Conservation (phyloP, 1,284 basidiomycete species). For the Jaminaea rosea region DNA sequence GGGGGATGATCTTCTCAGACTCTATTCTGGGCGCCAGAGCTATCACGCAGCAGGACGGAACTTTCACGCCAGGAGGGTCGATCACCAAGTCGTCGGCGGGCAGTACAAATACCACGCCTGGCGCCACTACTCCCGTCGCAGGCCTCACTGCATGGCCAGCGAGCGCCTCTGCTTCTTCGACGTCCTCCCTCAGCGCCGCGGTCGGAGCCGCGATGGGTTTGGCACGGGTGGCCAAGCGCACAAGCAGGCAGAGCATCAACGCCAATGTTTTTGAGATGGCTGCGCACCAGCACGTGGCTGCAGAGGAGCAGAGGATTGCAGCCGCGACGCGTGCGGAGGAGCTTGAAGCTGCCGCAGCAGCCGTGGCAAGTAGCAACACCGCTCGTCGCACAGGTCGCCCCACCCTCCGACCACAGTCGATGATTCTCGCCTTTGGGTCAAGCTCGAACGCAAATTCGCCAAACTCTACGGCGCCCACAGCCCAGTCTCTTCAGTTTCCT, state of each 20-base stretch:
- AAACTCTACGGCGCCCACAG: too few relatives aligned
- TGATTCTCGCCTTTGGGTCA: too few relatives aligned
- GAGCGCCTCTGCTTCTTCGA: conserved; percentile 17
- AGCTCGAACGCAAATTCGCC: too few relatives aligned
- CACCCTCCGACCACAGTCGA: too few relatives aligned
- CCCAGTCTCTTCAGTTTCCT: too few relatives aligned
- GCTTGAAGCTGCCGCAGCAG: not conserved
- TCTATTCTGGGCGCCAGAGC: conserved; percentile 2
- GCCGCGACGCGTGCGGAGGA: conserved; percentile 8
- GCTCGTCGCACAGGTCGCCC: not conserved
- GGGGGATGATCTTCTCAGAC: conserved; percentile 42
- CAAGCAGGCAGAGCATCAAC: conserved; percentile 9
- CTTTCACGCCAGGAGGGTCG: conserved; percentile 1
- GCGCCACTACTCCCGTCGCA: not conserved
- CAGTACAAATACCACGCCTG: conserved; percentile 3
- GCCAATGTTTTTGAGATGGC: conserved; percentile 19
- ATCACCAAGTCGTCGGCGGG: not conserved
- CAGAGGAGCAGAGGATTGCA: conserved; percentile 4
- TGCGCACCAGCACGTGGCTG: conserved; percentile 14
- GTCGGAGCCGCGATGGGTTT: conserved; percentile 33
- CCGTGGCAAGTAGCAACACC: not conserved
- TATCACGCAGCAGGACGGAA: not conserved
- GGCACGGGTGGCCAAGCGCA: conserved; percentile 8
- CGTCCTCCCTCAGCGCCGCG: conserved; percentile 23
- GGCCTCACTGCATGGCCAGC: conserved; percentile 11